Evolutionary conservation across 2,329 filamentous ascomycete genomes (phyloP).

Genomic region (Hypoxylon sp.): DNA sequence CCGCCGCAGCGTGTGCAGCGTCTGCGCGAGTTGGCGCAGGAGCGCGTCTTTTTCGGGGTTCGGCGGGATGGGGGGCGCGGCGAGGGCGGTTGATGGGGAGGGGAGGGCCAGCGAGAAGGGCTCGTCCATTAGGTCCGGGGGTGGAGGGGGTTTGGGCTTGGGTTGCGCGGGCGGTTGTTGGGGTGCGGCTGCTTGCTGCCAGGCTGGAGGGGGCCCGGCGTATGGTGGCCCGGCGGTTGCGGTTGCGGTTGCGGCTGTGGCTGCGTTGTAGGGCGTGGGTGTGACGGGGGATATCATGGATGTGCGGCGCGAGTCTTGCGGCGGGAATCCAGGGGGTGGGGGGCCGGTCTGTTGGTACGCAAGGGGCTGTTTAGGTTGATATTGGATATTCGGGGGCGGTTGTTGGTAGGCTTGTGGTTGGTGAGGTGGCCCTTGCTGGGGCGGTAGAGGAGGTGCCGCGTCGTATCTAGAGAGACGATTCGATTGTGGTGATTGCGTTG

Average conservation of each 20-base stretch:
- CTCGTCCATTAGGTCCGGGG: conserved; percentile 70
- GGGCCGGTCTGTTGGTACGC: conserved; percentile 45
- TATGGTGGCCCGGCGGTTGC: conserved; percentile 37
- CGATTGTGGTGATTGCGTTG: conserved; percentile 41
- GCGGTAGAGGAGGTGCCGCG: conserved; percentile 53
- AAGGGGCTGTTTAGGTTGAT: conserved; percentile 46
- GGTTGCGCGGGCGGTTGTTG: conserved; percentile 55
- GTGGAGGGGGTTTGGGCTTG: conserved; percentile 60
- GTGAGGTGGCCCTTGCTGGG: conserved; percentile 48
- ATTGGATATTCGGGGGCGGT: conserved; percentile 50
- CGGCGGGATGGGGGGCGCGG: conserved; percentile 89
- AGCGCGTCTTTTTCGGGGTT: conserved; percentile 97
- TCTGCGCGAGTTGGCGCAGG: conserved; percentile 79
- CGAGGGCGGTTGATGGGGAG: conserved; percentile 62
- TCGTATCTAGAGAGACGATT: conserved; percentile 56
- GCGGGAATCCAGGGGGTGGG: conserved; percentile 44
- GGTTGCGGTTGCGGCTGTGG: conserved; percentile 16
- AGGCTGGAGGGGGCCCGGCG: conserved; percentile 47
- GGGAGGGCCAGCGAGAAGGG: conserved; percentile 68
- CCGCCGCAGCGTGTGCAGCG: conserved; percentile 78
- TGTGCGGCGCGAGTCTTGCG: conserved; percentile 43
- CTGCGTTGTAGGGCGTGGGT: conserved; percentile 37
- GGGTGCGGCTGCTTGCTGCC: conserved; percentile 47
- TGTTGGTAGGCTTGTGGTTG: conserved; percentile 53
- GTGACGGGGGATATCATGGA: conserved; percentile 42